phyloP scores from a whole-genome alignment of 2,329 filamentous ascomycete genomes.

The Lasiodiplodia sp. region DNA sequence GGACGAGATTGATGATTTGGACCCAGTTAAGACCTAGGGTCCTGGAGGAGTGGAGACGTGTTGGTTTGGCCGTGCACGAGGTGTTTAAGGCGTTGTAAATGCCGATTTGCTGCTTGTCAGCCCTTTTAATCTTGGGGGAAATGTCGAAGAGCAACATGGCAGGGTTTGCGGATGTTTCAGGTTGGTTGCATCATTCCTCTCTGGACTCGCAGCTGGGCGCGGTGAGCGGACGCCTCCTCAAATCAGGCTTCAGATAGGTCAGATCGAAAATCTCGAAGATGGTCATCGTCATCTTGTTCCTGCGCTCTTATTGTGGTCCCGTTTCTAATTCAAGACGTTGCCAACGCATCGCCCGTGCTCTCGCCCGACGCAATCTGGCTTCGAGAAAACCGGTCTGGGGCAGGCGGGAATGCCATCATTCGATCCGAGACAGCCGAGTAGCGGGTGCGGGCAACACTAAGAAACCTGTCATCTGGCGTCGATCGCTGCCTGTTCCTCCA shows the following conservation, averaged over 20 bases:
- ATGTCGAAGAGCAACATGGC: neutral
- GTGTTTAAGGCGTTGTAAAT: neutral
- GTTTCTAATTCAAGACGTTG: neutral
- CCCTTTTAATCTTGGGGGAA: neutral
- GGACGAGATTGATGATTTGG: constrained; percentile 19
- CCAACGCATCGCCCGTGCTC: neutral
- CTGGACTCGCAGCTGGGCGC: neutral
- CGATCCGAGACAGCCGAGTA: constrained; percentile 21
- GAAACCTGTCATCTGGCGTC: constrained; percentile 9
- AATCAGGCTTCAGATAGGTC: neutral
- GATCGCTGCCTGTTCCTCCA: constrained; percentile 26
- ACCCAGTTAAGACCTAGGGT: constrained; percentile 15
- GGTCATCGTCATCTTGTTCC: constrained; percentile 2
- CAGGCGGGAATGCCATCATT: constrained; percentile 11
- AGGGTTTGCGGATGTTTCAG: constrained; percentile 1
- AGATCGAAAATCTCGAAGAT: neutral
- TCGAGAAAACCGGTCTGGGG: constrained; percentile 1
- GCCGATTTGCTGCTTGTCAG: neutral
- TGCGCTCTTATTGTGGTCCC: neutral
- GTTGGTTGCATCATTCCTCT: neutral
- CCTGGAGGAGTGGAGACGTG: no score
- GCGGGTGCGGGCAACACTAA: neutral
- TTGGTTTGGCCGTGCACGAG: neutral
- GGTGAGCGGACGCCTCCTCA: neutral
- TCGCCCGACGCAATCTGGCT: neutral